Conservation (phyloP, 371 early-diverging fungal species). For the Mortierella sp. region DNA sequence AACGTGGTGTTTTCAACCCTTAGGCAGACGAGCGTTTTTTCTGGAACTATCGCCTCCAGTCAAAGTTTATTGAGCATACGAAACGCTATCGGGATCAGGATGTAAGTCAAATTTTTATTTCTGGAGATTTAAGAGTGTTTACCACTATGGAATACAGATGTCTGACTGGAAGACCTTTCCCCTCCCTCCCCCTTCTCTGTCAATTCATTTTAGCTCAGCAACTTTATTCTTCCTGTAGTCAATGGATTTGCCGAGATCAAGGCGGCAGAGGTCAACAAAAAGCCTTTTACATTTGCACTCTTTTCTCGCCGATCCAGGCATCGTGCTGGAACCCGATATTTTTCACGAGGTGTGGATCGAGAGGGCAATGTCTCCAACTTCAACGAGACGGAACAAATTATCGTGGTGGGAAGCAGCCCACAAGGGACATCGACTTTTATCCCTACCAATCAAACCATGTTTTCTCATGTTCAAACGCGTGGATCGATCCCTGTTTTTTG, state of each 20-base stretch:
- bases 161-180: too few species aligned
- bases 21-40: constrained; percentile 91
- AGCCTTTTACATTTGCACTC: constrained; percentile 77
- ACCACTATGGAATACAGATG: too few species aligned
- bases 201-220: constrained; percentile 66
- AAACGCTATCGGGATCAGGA: constrained; percentile 53
- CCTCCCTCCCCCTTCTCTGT: too few species aligned
- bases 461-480: constrained; percentile 92
- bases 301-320: constrained; percentile 85
- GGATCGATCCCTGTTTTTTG: constrained; percentile 99
- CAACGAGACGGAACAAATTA: constrained; percentile 98
- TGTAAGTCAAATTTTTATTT: constrained; percentile 53
- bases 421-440: constrained; percentile 11
- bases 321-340: constrained; percentile 89
- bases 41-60: constrained; percentile 84
- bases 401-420: constrained; percentile 62
- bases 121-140: background rate
- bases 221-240: constrained; percentile 90
- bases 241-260: constrained; percentile 82
- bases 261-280: constrained; percentile 64
- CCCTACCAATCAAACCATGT: constrained; percentile 46
- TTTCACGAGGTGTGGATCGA: constrained; percentile 94
- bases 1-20: constrained; percentile 4
- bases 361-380: constrained; percentile 97
- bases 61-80: constrained; percentile 71